Conservation (phyloP, 441 rosid species). For the Viola pubescens region DNA sequence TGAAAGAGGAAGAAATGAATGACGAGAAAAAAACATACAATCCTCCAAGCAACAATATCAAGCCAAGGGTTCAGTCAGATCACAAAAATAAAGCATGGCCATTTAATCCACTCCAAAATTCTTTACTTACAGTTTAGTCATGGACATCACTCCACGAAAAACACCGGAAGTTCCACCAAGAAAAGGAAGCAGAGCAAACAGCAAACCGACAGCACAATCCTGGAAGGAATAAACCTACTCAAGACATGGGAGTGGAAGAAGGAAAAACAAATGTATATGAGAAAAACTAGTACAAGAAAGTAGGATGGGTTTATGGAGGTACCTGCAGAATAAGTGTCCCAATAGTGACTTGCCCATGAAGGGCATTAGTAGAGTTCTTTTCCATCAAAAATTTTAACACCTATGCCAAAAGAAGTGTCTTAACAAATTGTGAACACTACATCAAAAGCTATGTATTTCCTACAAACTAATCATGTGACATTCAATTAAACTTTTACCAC, state of each 20-base stretch:
- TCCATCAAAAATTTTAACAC: slow-evolving; percentile 92
- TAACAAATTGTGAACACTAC: slow-evolving; percentile 6
- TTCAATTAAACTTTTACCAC: slow-evolving; percentile 46
- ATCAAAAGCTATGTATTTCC: background rate
- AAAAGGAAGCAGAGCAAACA: slow-evolving; percentile 93
- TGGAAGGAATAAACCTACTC: slow-evolving; percentile 19
- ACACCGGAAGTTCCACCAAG: slow-evolving; percentile 88
- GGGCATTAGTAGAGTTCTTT: slow-evolving; percentile 43
- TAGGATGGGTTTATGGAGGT: background rate
- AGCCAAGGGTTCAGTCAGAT: too few relatives aligned
- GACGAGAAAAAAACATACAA: too few relatives aligned
- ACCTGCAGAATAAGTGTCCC: slow-evolving; percentile 92
- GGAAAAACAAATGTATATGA: slow-evolving; percentile 3
- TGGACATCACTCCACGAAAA: slow-evolving; percentile 81
- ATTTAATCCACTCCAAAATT: slow-evolving; percentile 4
- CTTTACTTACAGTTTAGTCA: slow-evolving; percentile 77
- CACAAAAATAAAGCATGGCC: background rate
- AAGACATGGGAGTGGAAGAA: slow-evolving; percentile 3
- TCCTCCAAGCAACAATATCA: too few relatives aligned
- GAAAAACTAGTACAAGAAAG: slow-evolving; percentile 2
- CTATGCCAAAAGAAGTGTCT: slow-evolving; percentile 26
- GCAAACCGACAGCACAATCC: slow-evolving; percentile 96
- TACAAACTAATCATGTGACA: background rate
- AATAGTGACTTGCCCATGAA: slow-evolving; percentile 50
- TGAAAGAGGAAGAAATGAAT: background rate